Conservation (phyloP, 163 green algal genomes). For the Smithsoniella earleae region DNA sequence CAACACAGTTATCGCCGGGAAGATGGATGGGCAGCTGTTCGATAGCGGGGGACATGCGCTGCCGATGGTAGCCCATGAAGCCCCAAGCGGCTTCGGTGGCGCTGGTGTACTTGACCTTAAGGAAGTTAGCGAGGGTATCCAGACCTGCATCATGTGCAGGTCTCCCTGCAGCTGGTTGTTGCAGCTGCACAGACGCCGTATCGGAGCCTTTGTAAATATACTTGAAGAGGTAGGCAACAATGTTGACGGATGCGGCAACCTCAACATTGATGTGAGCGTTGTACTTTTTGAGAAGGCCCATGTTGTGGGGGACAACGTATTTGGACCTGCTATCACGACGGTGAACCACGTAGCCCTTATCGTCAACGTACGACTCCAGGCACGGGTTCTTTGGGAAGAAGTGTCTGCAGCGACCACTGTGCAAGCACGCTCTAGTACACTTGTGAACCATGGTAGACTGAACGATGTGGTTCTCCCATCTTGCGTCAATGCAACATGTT, state of each 20-base stretch:
- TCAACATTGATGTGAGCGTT: constrained; percentile 37
- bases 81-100: constrained; percentile 26
- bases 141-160: no score
- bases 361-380: not conserved
- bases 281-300: constrained; percentile 30
- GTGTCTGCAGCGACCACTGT: not conserved
- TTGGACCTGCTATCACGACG: constrained; percentile 21
- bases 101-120: constrained; percentile 32
- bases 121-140: constrained; percentile 32
- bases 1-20: not conserved
- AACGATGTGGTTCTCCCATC: not conserved
- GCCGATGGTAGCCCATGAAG: constrained; percentile 20
- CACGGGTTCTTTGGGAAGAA: not conserved
- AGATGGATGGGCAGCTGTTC: constrained; percentile 24
- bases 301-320: constrained; percentile 36
- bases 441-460: constrained; percentile 5
- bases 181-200: not conserved
- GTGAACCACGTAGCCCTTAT: not conserved
- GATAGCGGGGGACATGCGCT: constrained; percentile 29
- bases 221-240: constrained; percentile 22
- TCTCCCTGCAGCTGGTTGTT: not conserved
- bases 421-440: not conserved
- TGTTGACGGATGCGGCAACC: constrained; percentile 28
- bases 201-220: constrained; percentile 30
- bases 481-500: not conserved